These are phyloP conservation scores for Fusarium sp. DNA, from an alignment of 2,329 filamentous ascomycete species.

Conservation along the genomic window DNA sequence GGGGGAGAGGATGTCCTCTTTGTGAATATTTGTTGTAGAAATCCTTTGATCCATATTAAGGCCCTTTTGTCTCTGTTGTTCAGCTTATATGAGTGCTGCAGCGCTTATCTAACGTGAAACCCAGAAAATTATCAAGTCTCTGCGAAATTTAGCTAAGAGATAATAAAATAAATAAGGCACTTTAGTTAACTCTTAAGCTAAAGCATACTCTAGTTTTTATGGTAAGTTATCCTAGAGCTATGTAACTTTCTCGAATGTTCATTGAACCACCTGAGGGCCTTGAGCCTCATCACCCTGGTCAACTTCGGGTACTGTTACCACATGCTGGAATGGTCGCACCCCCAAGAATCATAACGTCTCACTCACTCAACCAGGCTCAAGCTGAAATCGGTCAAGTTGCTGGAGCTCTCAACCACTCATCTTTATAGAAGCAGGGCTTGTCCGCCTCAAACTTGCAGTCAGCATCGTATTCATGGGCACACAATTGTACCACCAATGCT, in stretches of 20 bases:
- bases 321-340: background rate
- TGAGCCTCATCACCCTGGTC: conserved; percentile 14
- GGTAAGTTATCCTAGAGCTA: background rate
- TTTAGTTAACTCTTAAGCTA: no score
- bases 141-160: background rate
- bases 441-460: conserved; percentile 32
- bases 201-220: no score
- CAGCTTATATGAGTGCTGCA: conserved; percentile 13
- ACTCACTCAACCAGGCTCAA: background rate
- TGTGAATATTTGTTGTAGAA: conserved; percentile 66
- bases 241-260: background rate
- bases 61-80: conserved; percentile 26
- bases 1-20: conserved; percentile 56
- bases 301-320: background rate
- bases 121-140: background rate
- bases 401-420: conserved; percentile 28
- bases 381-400: conserved; percentile 25
- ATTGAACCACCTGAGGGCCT: background rate
- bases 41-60: conserved; percentile 52
- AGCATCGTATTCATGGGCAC: conserved; percentile 44
- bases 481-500: conserved; percentile 38
- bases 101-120: conserved; percentile 1
- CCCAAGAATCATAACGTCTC: background rate
- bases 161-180: no score
- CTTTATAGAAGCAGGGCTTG: conserved; percentile 13